A percentile compares a stretch with the other conserved stretches of the same genome.
Conservation (phyloP, 352 stramenopile genomes). For the Blastocystis sp. region DNA sequence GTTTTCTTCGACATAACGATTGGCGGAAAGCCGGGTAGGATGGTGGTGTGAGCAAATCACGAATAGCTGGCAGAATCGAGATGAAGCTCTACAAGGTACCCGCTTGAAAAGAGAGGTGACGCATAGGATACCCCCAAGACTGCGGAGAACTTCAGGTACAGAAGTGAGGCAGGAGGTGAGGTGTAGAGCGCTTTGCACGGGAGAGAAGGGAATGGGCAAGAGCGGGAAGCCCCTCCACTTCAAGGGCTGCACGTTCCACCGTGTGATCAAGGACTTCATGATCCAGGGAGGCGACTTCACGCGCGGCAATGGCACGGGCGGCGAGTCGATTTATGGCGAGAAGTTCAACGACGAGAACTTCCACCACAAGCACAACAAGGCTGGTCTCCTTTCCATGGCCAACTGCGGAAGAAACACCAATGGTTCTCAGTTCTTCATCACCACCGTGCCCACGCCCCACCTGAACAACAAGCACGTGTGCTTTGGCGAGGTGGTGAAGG, state of each 20-base stretch:
- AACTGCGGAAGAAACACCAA: conserved; percentile 94
- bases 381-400: conserved; percentile 94
- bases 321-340: conserved; percentile 88
- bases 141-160: conserved; percentile 91
- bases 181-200: conserved; percentile 90
- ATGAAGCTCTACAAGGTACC: conserved; percentile 91
- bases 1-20: conserved; percentile 90
- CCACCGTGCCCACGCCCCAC: conserved; percentile 87
- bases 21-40: conserved; percentile 80
- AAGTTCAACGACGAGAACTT: conserved; percentile 98
- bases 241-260: conserved; percentile 95
- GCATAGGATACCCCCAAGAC: conserved; percentile 91
- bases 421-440: conserved; percentile 99
- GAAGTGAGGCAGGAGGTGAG: not conserved
- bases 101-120: not conserved
- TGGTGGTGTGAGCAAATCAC: not conserved
- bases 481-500: conserved; percentile 95
- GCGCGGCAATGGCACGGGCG: conserved; percentile 88
- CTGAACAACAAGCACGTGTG: conserved; percentile 98
- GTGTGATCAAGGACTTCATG: conserved; percentile 97
- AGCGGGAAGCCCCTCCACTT: conserved; percentile 88
- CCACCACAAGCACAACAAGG: conserved; percentile 83
- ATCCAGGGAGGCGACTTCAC: conserved; percentile 93
- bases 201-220: conserved; percentile 89
- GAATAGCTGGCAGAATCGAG: conserved; percentile 87